Evolutionary conservation across 345 rosid genomes (phyloP).

Genomic region (Acer campestre): DNA sequence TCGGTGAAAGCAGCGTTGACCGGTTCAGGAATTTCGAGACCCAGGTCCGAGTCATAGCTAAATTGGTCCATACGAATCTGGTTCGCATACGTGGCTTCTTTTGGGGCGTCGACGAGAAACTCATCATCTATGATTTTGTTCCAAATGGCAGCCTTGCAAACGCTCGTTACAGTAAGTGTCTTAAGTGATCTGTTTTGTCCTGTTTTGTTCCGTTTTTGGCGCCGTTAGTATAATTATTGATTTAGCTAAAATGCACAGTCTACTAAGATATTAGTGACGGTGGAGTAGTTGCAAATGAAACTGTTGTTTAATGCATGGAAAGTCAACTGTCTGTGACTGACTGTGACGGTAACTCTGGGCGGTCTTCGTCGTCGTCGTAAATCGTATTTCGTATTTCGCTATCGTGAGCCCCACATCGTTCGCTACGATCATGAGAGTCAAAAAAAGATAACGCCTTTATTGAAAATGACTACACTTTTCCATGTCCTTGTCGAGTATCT

Average conservation of each 20-base stretch:
- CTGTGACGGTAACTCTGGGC: not conserved
- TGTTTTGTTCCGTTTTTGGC: conserved; percentile 3
- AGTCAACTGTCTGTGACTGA: conserved; percentile 46
- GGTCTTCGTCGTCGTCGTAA: not conserved
- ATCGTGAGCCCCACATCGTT: conserved; percentile 42
- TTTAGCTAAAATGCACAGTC: conserved; percentile 27
- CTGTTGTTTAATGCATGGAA: conserved; percentile 55
- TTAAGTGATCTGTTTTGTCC: conserved; percentile 23
- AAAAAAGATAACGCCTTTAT: not conserved
- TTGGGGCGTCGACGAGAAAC: conserved; percentile 81
- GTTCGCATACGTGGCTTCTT: conserved; percentile 88
- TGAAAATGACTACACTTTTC: not conserved
- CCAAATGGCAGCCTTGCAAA: conserved; percentile 88
- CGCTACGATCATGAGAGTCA: conserved; percentile 6
- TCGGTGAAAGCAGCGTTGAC: conserved; percentile 71
- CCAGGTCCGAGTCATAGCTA: conserved; percentile 78
- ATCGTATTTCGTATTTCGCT: not conserved
- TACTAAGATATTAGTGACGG: conserved; percentile 28
- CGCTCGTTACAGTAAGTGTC: conserved; percentile 91
- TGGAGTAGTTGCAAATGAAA: conserved; percentile 58
- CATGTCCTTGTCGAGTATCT: not conserved
- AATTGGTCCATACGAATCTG: conserved; percentile 82
- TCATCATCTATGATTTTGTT: conserved; percentile 76
- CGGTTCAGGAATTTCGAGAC: conserved; percentile 85
- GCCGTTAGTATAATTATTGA: conserved; percentile 22